Evolutionary conservation across 108 stramenopile species (phyloP).

Genomic region (Cylindrotheca fusiformis): DNA sequence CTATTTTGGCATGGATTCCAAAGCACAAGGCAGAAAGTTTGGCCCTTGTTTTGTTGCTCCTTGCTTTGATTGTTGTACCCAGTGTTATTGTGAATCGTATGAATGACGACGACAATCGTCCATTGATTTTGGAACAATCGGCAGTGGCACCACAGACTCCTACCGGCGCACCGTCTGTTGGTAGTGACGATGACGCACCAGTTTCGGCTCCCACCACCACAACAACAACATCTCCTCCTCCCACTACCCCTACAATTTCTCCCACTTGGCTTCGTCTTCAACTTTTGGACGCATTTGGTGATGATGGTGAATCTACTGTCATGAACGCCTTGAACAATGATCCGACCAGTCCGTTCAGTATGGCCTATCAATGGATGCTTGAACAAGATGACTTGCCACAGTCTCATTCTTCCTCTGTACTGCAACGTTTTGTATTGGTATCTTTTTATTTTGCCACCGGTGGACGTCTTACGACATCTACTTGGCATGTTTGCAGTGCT

Average conservation of each 20-base stretch:
- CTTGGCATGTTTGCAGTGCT: conserved; percentile 18
- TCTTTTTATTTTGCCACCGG: conserved; percentile 44
- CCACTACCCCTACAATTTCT: neutral
- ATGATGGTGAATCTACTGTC: neutral
- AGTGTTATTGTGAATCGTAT: no score
- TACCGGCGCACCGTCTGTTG: conserved; percentile 4
- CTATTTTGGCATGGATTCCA: no score
- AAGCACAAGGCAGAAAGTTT: no score
- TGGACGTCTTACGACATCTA: conserved; percentile 12
- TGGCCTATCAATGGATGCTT: conserved; percentile 18
- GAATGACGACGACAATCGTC: no score
- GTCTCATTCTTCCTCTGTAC: conserved; percentile 7
- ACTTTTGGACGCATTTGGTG: neutral
- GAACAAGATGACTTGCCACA: conserved; percentile 3
- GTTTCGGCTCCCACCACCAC: neutral
- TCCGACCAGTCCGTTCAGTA: conserved; percentile 15
- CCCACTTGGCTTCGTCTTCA: neutral
- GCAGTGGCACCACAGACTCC: no score
- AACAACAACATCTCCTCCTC: neutral
- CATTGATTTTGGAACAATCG: no score
- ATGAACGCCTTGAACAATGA: neutral
- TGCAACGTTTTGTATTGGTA: conserved; percentile 44
- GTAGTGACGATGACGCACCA: neutral
- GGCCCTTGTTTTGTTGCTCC: no score
- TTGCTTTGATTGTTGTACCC: no score